Percentiles rank a stretch among this genome's conserved stretches.
Conservation (phyloP, 2,329 filamentous ascomycete species). For the Pseudocercospora fuligena region DNA sequence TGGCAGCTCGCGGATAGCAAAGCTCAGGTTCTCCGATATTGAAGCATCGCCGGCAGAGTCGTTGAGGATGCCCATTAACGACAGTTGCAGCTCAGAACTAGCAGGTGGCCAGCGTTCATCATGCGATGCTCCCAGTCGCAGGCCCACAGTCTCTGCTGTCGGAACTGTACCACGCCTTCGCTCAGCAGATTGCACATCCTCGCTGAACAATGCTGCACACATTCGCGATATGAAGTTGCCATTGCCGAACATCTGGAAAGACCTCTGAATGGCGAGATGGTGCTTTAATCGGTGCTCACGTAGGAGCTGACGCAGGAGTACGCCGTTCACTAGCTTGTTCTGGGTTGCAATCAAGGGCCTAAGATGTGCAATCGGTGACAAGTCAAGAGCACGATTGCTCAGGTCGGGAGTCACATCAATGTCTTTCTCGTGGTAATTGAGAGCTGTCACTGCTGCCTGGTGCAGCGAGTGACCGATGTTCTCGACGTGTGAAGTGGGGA, state of each 20-base stretch:
- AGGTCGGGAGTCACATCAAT: not conserved
- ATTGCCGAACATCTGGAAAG: conserved; percentile 84
- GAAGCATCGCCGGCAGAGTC: not conserved
- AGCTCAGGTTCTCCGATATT: conserved; percentile 58
- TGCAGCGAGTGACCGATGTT: not conserved
- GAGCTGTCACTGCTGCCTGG: not conserved
- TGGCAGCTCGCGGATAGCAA: conserved; percentile 81
- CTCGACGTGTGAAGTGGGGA: not conserved
- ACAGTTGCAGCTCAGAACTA: conserved; percentile 87
- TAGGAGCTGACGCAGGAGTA: conserved; percentile 78
- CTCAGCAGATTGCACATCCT: conserved; percentile 79
- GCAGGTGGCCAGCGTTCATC: conserved; percentile 81
- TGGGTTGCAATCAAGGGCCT: conserved; percentile 72
- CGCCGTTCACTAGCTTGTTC: conserved; percentile 74
- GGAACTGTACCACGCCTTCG: conserved; percentile 70
- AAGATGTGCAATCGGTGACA: conserved; percentile 28
- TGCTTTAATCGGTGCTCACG: conserved; percentile 70
- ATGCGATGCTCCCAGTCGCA: conserved; percentile 78
- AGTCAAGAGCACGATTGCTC: not conserved
- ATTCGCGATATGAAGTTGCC: conserved; percentile 81
- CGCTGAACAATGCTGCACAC: conserved; percentile 81
- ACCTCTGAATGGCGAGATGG: conserved; percentile 75
- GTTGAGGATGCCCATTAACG: conserved; percentile 69
- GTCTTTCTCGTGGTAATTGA: not conserved
- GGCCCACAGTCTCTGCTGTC: conserved; percentile 74